Conservation (phyloP, 129 eudicot genomes). For the Tanacetum coccineum region DNA sequence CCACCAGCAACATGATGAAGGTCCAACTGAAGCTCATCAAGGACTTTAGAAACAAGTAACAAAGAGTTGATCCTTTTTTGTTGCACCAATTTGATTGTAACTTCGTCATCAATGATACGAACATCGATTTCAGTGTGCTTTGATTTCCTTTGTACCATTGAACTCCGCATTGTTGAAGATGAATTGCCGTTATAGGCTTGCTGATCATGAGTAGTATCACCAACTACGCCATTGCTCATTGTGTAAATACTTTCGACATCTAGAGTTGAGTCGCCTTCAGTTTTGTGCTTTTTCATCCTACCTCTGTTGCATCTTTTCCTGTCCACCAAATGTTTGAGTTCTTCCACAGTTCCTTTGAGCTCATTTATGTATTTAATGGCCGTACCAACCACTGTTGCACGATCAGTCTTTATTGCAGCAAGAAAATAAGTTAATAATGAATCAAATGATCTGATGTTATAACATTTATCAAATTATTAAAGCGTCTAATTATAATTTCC, state of each 20-base stretch:
- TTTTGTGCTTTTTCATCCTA: conserved; percentile 62
- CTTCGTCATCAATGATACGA: conserved; percentile 82
- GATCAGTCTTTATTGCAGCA: conserved; percentile 46
- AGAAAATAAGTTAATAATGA: too few relatives aligned
- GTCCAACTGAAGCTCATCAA: conserved; percentile 91
- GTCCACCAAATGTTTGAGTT: conserved; percentile 73
- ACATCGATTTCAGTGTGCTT: conserved; percentile 94
- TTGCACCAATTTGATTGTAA: conserved; percentile 86
- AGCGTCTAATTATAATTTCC: too few relatives aligned
- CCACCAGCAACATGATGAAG: conserved; percentile 99
- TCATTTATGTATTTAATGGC: conserved; percentile 81
- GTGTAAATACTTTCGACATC: conserved; percentile 37
- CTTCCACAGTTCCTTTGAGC: conserved; percentile 72
- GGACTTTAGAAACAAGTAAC: conserved; percentile 67
- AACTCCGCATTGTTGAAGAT: conserved; percentile 65
- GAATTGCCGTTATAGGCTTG: conserved; percentile 42
- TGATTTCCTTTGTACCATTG: conserved; percentile 89
- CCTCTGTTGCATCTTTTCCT: conserved; percentile 61
- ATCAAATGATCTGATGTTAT: too few relatives aligned
- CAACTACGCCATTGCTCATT: conserved; percentile 25
- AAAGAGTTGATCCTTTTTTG: conserved; percentile 73
- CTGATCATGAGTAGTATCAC: conserved; percentile 30
- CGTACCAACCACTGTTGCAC: conserved; percentile 77
- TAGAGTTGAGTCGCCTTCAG: conserved; percentile 42
- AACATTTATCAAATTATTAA: too few relatives aligned